Conservation (phyloP, 2,329 filamentous ascomycete species). For the Neonectria hederae region DNA sequence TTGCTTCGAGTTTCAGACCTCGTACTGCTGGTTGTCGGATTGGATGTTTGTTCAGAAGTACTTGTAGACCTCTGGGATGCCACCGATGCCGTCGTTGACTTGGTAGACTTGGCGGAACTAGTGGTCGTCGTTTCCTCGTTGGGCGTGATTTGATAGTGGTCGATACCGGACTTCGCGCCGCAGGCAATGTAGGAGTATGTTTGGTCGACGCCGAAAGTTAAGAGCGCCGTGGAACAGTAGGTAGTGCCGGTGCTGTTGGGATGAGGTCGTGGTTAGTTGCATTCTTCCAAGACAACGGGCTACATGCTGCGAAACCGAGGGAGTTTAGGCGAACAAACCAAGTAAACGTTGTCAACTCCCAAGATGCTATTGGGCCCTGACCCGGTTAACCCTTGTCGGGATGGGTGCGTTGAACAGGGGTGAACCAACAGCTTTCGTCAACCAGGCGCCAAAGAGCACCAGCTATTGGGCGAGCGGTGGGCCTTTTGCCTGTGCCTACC, state of each 20-base stretch:
- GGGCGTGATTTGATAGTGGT: conserved; percentile 37
- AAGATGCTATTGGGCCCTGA: neutral
- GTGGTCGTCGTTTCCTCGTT: conserved; percentile 15
- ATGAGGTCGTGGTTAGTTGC: neutral
- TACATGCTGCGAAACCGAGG: neutral
- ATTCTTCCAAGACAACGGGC: neutral
- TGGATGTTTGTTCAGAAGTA: conserved; percentile 8
- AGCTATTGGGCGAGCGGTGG: neutral
- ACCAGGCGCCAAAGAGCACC: neutral
- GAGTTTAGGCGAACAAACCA: conserved; percentile 40
- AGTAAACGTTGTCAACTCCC: conserved; percentile 46
- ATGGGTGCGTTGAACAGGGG: neutral
- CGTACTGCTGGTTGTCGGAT: conserved; percentile 5
- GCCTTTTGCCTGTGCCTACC: neutral
- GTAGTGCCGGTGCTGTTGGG: neutral
- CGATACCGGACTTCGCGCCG: conserved; percentile 37
- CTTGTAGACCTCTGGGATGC: neutral
- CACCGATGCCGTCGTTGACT: conserved; percentile 17
- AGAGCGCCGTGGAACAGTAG: neutral
- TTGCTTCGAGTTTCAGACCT: neutral
- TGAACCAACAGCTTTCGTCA: neutral
- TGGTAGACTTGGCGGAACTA: conserved; percentile 7
- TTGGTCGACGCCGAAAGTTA: neutral
- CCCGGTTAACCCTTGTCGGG: neutral
- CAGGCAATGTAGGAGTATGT: conserved; percentile 50